These are phyloP conservation scores for Hygrophorus russula DNA, from an alignment of 768 basidiomycete genomes.

Conservation along the genomic window DNA sequence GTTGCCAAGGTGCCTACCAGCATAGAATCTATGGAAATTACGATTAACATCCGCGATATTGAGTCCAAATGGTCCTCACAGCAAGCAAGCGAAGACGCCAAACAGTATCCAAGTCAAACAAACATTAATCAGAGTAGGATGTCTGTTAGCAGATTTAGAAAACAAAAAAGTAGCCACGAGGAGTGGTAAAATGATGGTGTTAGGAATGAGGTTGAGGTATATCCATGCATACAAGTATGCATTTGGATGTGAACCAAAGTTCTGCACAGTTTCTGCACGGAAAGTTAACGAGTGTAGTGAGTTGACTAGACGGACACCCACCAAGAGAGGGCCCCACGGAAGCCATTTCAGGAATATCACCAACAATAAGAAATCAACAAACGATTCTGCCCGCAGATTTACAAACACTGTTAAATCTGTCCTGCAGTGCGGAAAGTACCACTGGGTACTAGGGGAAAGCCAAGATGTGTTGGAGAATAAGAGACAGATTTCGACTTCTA, in stretches of 20 bases:
- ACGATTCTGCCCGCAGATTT: no score
- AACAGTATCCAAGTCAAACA: constrained; percentile 38
- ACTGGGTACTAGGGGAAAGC: no score
- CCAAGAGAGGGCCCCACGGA: no score
- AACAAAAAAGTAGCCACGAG: constrained; percentile 34
- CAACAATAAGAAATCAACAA: no score
- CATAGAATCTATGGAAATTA: constrained; percentile 23
- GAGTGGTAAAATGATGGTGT: constrained; percentile 32
- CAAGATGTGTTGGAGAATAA: no score
- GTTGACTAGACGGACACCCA: no score
- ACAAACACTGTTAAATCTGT: no score
- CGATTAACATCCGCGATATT: not conserved
- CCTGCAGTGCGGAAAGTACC: no score
- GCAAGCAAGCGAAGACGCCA: constrained; percentile 28
- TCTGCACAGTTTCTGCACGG: no score
- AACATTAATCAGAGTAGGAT: constrained; percentile 33
- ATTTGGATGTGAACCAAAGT: constrained; percentile 15
- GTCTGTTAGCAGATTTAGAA: constrained; percentile 24
- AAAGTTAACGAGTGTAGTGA: no score
- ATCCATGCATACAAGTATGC: constrained; percentile 27
- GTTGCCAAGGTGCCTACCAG: constrained; percentile 20
- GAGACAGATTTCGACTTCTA: no score
- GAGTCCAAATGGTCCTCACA: constrained; percentile 20
- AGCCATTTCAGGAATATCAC: no score
- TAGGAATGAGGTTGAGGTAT: constrained; percentile 33